Evolutionary conservation across 371 early-diverging fungal species (phyloP), one percentile per base, ranked within the genome.

Genomic region (Capniomyces stellatus): DNA sequence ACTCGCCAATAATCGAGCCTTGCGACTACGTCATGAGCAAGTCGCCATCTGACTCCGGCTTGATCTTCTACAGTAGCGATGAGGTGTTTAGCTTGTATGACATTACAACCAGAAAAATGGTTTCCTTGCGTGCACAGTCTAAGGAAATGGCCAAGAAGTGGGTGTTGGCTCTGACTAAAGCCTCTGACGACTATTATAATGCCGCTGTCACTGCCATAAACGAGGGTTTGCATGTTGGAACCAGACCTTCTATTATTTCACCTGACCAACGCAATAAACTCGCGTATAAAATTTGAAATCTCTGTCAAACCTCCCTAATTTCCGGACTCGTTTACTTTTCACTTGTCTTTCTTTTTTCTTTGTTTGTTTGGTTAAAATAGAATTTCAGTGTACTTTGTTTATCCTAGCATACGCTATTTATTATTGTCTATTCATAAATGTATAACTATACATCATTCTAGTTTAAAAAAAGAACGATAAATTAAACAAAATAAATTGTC

Each of bases 201-300:
- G 66, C 64, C 29, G 52, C 64, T 54, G 61, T 60, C 42, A 57
- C 65, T 42, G 60, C 63, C 3, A 54, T 66, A n/a, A 55, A 58
- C 43, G 61, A 64, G 29, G 67, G 67, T 1, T 58, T 66, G 43
- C 67, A 66, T 51, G 64, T 66, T 51, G 62, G 67, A 61, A 65
- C 58, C 43, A 58, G 64, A 57, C 65, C 59, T 55, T 60, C 66
- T 1, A 59, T 66, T 25, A 60, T 61, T 30, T 66, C 67, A 46
- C 57, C 58, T 2, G 67, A 66, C 23, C 58, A 62, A 18, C 44
- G 67, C 3, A 51, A 53, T 43, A 58, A 58, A 43, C 60, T 66
- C 27, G 22, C n/a, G n/a, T n/a, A n/a, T n/a, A n/a, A n/a, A n/a
- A n/a, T n/a, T n/a, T n/a, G n/a, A n/a, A n/a, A n/a, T n/a, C n/a